Conservation (phyloP, 139 green algal species). For the Pseudopediastrum boryanum region DNA sequence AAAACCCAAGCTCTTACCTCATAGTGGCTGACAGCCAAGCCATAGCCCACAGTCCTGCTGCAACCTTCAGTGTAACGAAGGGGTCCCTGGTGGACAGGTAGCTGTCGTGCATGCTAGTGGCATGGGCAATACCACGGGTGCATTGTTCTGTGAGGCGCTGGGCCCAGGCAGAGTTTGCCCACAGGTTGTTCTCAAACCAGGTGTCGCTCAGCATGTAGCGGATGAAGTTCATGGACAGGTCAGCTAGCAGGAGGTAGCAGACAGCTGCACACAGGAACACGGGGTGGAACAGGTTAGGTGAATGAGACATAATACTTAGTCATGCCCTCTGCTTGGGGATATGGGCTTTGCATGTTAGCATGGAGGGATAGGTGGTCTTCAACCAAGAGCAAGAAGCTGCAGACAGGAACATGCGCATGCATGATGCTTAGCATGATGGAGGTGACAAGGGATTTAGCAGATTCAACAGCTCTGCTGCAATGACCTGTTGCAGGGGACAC, state of each 20-base stretch:
- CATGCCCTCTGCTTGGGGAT: no score
- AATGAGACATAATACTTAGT: no score
- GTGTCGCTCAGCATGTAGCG: conserved; percentile 33
- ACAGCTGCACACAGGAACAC: background rate
- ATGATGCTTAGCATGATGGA: background rate
- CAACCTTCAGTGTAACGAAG: conserved; percentile 30
- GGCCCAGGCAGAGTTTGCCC: conserved; percentile 6
- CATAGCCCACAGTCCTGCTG: no score
- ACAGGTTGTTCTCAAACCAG: conserved; percentile 20
- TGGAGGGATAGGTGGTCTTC: background rate
- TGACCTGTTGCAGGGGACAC: no score
- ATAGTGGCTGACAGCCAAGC: no score
- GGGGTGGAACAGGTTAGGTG: background rate
- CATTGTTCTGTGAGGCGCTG: background rate
- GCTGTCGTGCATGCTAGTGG: conserved; percentile 25
- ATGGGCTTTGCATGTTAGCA: background rate
- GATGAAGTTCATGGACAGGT: conserved; percentile 35
- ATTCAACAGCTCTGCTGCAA: no score
- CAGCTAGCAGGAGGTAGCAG: conserved; percentile 27
- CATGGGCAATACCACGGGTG: conserved; percentile 3
- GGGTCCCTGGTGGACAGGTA: conserved; percentile 34
- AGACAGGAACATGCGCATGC: background rate
- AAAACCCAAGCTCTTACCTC: no score
- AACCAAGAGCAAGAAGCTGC: background rate
- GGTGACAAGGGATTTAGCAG: background rate